phyloP scores from a whole-genome alignment of 805 yeast genomes.

The Zygotorulaspora florentina region DNA sequence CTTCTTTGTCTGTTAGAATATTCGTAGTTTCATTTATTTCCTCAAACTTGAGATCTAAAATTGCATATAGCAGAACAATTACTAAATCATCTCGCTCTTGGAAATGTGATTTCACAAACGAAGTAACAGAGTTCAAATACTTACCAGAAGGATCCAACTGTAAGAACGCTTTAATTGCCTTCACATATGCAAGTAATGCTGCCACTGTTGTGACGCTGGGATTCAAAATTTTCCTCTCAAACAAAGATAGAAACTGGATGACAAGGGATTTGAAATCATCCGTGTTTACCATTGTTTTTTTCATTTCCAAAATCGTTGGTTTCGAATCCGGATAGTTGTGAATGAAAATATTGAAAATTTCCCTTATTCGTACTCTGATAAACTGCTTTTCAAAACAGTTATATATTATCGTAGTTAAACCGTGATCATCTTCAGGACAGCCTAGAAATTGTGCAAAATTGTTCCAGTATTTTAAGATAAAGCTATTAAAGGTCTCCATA shows the following conservation, averaged over 20 bases:
- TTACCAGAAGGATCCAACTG: slow-evolving; percentile 86
- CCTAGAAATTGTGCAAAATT: slow-evolving; percentile 20
- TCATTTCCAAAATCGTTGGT: slow-evolving; percentile 56
- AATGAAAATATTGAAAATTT: slow-evolving; percentile 55
- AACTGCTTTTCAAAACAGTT: slow-evolving; percentile 27
- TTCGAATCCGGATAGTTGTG: slow-evolving; percentile 48
- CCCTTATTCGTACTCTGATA: slow-evolving; percentile 44
- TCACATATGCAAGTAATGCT: slow-evolving; percentile 63
- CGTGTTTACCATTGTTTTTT: slow-evolving; percentile 45
- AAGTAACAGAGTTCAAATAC: slow-evolving; percentile 66
- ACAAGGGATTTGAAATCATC: slow-evolving; percentile 19
- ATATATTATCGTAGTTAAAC: slow-evolving; percentile 22
- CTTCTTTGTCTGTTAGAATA: slow-evolving; percentile 4
- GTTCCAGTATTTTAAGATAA: slow-evolving; percentile 27
- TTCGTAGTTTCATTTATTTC: slow-evolving; percentile 14
- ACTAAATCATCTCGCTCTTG: slow-evolving; percentile 73
- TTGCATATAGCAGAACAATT: slow-evolving; percentile 62
- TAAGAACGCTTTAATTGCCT: slow-evolving; percentile 65
- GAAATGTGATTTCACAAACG: slow-evolving; percentile 70
- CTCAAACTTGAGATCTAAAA: slow-evolving; percentile 43
- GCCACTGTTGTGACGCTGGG: slow-evolving; percentile 79
- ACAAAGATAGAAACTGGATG: slow-evolving; percentile 18
- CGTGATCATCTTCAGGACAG: slow-evolving; percentile 29
- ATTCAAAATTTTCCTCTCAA: slow-evolving; percentile 47
- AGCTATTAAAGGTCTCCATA: slow-evolving; percentile 28